phyloP scores from a whole-genome alignment of 2,329 filamentous ascomycete species.

The Aspergillus luchuensis region DNA sequence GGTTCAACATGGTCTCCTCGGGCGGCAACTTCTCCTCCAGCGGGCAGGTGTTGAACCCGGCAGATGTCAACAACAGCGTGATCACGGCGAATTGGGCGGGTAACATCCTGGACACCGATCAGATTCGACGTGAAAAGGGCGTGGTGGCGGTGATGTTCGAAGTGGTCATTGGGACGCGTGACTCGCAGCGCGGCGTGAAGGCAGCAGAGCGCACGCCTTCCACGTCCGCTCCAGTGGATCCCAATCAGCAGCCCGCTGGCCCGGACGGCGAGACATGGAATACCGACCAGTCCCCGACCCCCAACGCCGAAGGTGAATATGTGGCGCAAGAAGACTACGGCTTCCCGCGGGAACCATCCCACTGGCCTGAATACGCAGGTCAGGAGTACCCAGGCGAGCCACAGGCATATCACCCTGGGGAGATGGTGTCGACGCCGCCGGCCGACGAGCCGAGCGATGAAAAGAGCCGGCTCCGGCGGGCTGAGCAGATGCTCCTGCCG shows the following conservation, averaged over 20 bases:
- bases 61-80: constrained; percentile 36
- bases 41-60: constrained; percentile 37
- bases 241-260: constrained; percentile 24
- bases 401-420: constrained; percentile 24
- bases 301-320: constrained; percentile 24
- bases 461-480: constrained; percentile 76
- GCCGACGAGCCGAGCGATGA: constrained; percentile 70
- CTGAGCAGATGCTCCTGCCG: constrained; percentile 77
- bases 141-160: constrained; percentile 88
- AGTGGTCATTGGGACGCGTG: constrained; percentile 80
- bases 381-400: constrained; percentile 24
- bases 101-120: constrained; percentile 83
- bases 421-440: constrained; percentile 47
- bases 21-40: constrained; percentile 48
- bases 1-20: constrained; percentile 53
- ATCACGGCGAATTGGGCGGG: constrained; percentile 50
- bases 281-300: constrained; percentile 25
- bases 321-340: constrained; percentile 30
- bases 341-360: constrained; percentile 23
- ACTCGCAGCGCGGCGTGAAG: constrained; percentile 64
- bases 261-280: constrained; percentile 34
- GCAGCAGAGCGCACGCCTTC: constrained; percentile 36
- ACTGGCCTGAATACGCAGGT: constrained; percentile 34
- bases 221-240: constrained; percentile 32
- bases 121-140: constrained; percentile 82